Evolutionary conservation across 2,329 filamentous ascomycete genomes (phyloP).

Genomic region (Aspergillus luchuensis): DNA sequence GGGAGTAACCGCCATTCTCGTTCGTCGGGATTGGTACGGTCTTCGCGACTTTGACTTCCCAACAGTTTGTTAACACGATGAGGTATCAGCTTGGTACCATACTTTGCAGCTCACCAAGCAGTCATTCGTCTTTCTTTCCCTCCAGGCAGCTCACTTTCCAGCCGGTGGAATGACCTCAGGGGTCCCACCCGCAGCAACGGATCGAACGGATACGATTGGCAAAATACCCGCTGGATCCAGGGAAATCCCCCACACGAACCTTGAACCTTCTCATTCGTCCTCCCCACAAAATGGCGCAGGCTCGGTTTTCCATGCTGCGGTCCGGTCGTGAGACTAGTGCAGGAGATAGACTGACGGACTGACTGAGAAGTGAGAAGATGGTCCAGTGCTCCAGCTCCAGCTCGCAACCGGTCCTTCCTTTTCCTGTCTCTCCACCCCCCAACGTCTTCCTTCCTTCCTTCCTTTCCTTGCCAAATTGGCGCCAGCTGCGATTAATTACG

Average conservation of each 20-base stretch:
- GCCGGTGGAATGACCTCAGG: conserved; percentile 1
- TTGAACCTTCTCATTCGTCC: conserved; percentile 13
- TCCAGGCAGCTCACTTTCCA: neutral
- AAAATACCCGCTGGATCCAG: conserved; percentile 16
- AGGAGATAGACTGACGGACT: neutral
- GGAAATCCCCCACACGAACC: conserved; percentile 27
- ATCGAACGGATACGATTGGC: conserved; percentile 18
- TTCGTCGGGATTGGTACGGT: too few relatives aligned
- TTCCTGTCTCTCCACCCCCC: conserved; percentile 4
- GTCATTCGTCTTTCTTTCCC: neutral
- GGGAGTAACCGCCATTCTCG: too few relatives aligned
- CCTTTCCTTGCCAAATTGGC: neutral
- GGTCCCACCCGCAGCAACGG: conserved; percentile 3
- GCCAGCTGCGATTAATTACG: neutral
- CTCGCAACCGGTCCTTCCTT: neutral
- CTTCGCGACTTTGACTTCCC: too few relatives aligned
- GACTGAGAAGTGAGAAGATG: too few relatives aligned
- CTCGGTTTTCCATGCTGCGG: conserved; percentile 9
- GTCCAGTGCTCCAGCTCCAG: too few relatives aligned
- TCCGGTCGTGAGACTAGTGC: conserved; percentile 3
- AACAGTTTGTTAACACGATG: too few relatives aligned
- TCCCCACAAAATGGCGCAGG: conserved; percentile 25
- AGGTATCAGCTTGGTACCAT: too few relatives aligned
- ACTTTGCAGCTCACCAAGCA: neutral
- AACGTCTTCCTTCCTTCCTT: too few relatives aligned